Conservation (phyloP, 1,139 yeast genomes). For the Scheffersomyces insectosa region DNA sequence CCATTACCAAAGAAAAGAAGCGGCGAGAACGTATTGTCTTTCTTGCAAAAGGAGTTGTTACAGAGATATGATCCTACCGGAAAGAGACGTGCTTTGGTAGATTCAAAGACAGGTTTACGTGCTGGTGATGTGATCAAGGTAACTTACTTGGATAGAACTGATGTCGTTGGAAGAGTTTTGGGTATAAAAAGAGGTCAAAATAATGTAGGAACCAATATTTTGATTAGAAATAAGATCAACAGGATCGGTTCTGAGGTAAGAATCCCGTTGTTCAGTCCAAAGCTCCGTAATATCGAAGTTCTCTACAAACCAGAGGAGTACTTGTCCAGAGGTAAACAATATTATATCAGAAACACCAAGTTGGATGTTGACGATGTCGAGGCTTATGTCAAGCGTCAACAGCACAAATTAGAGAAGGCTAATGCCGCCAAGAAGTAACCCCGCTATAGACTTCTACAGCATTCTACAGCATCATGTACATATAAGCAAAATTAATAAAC, state of each 20-base stretch:
- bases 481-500: no score
- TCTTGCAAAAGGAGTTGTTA: constrained; percentile 50
- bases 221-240: constrained; percentile 76
- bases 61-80: constrained; percentile 72
- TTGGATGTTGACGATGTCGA: constrained; percentile 83
- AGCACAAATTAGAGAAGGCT: constrained; percentile 1
- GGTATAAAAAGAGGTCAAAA: constrained; percentile 65
- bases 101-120: constrained; percentile 51
- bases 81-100: constrained; percentile 64
- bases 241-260: constrained; percentile 81
- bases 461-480: no score
- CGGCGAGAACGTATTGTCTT: constrained; percentile 51
- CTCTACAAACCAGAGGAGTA: constrained; percentile 71
- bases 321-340: constrained; percentile 76
- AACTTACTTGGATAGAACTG: constrained; percentile 66
- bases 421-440: neutral
- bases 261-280: constrained; percentile 77
- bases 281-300: constrained; percentile 70
- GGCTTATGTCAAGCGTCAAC: constrained; percentile 34
- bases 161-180: constrained; percentile 73
- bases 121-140: constrained; percentile 85
- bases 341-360: constrained; percentile 80
- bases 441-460: no score
- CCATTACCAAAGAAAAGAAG: constrained; percentile 53
- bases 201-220: constrained; percentile 67